Percentiles rank a stretch among this genome's conserved stretches.
These are phyloP conservation scores for Colletotrichum caudatum DNA, from an alignment of 2,329 filamentous ascomycete genomes.

Conservation along the genomic window DNA sequence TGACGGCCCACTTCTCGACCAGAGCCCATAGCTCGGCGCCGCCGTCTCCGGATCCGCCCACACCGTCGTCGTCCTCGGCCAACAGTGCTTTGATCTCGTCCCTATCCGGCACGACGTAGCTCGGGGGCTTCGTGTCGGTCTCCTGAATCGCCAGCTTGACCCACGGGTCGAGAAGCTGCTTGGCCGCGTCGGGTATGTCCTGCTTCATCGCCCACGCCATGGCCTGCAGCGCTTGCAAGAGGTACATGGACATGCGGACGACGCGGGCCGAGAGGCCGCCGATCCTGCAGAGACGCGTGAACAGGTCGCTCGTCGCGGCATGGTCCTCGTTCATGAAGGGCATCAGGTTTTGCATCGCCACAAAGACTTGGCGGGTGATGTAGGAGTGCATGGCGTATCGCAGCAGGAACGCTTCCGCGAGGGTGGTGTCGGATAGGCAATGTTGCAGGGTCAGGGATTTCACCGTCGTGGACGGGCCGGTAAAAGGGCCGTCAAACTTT, in stretches of 20 bases:
- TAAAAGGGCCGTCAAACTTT: slow-evolving; percentile 30
- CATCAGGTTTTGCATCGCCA: slow-evolving; percentile 35
- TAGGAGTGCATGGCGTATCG: slow-evolving; percentile 25
- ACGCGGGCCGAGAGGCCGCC: slow-evolving; percentile 37
- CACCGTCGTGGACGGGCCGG: slow-evolving; percentile 15
- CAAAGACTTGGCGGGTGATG: slow-evolving; percentile 34
- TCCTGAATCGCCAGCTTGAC: slow-evolving; percentile 33
- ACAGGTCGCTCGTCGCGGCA: slow-evolving; percentile 26
- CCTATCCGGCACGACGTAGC: slow-evolving; percentile 29
- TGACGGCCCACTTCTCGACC: slow-evolving; percentile 35
- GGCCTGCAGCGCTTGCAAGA: slow-evolving; percentile 32
- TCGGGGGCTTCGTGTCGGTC: slow-evolving; percentile 33
- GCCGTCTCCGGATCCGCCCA: slow-evolving; percentile 13
- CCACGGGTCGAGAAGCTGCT: slow-evolving; percentile 33
- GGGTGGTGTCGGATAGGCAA: slow-evolving; percentile 35
- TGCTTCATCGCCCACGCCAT: slow-evolving; percentile 41
- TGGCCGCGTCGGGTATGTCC: slow-evolving; percentile 24
- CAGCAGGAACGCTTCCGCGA: slow-evolving; percentile 29
- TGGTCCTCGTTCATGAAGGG: slow-evolving; percentile 33
- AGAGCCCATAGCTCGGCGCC: slow-evolving; percentile 36
- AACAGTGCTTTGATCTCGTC: slow-evolving; percentile 34
- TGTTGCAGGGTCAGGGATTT: slow-evolving; percentile 34
- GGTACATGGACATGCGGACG: slow-evolving; percentile 38
- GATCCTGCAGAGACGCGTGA: slow-evolving; percentile 37
- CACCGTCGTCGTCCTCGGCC: slow-evolving; percentile 13